Percentiles rank a stretch among this genome's conserved stretches.
Evolutionary conservation across 331 rosid species (phyloP).

Genomic region (Pyrus hybrid): DNA sequence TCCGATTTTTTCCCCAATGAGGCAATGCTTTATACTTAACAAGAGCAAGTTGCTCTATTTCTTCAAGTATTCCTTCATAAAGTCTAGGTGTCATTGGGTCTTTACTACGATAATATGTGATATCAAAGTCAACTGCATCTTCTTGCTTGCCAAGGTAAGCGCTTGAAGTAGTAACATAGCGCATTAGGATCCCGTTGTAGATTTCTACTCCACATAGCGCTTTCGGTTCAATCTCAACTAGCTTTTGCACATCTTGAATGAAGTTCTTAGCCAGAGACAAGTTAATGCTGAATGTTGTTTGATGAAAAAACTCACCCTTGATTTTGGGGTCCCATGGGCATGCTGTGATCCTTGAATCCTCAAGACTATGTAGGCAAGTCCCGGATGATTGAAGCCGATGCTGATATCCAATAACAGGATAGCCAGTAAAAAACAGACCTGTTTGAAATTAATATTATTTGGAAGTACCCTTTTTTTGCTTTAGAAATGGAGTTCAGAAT

Average conservation of each 20-base stretch:
- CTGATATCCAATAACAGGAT: constrained; percentile 65
- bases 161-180: constrained; percentile 56
- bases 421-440: constrained; percentile 51
- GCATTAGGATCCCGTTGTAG: constrained; percentile 68
- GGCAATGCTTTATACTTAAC: constrained; percentile 67
- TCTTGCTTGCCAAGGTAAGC: constrained; percentile 62
- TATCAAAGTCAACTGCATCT: constrained; percentile 55
- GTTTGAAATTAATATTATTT: background rate
- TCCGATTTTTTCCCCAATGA: constrained; percentile 82
- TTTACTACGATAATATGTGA: constrained; percentile 51
- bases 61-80: constrained; percentile 57
- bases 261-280: constrained; percentile 31
- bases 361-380: constrained; percentile 37
- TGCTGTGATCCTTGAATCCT: constrained; percentile 29
- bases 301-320: constrained; percentile 58
- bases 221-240: constrained; percentile 40
- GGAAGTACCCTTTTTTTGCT: background rate
- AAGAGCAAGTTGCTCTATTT: constrained; percentile 62
- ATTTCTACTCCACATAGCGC: constrained; percentile 51
- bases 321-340: constrained; percentile 67
- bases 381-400: constrained; percentile 68
- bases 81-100: constrained; percentile 66
- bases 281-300: constrained; percentile 49
- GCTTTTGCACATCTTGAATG: constrained; percentile 58
- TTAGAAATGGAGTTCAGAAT: background rate